A percentile compares a stretch with the other conserved stretches of the same genome.
Conservation (phyloP, 2,329 filamentous ascomycete genomes). For the Venturia pyrina region DNA sequence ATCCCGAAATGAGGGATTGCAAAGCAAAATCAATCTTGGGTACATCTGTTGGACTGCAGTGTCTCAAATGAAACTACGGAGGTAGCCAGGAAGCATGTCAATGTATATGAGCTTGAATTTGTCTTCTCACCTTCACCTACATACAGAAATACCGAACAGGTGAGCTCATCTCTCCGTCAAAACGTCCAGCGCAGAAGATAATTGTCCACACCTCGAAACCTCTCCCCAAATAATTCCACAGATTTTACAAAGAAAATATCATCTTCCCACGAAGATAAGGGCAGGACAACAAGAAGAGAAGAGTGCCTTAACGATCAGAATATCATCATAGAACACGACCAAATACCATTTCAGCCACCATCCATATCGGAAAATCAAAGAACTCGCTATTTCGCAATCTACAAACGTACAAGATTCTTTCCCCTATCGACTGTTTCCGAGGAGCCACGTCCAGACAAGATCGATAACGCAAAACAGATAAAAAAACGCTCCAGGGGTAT, state of each 20-base stretch:
- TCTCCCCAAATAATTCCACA: neutral
- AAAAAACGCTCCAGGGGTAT: neutral
- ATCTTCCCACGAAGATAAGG: neutral
- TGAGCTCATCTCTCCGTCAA: neutral
- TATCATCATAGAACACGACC: neutral
- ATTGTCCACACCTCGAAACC: neutral
- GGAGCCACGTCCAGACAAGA: neutral
- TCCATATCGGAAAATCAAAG: neutral
- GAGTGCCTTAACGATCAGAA: neutral
- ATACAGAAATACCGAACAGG: neutral
- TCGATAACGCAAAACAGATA: neutral
- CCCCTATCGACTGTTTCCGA: neutral
- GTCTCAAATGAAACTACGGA: no score
- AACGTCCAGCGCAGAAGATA: conserved; percentile 1
- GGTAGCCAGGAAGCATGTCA: neutral
- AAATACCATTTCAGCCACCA: conserved; percentile 2
- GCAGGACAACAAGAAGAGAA: neutral
- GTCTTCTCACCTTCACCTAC: neutral
- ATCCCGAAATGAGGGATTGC: no score
- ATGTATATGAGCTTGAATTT: neutral
- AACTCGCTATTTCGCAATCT: conserved; percentile 1
- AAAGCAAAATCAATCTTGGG: no score
- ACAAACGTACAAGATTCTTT: neutral
- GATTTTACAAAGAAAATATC: neutral
- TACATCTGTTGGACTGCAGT: no score